Base-by-base conservation (phyloP, 768 basidiomycete genomes). In the Symmetrospora coprosmae region DNA sequence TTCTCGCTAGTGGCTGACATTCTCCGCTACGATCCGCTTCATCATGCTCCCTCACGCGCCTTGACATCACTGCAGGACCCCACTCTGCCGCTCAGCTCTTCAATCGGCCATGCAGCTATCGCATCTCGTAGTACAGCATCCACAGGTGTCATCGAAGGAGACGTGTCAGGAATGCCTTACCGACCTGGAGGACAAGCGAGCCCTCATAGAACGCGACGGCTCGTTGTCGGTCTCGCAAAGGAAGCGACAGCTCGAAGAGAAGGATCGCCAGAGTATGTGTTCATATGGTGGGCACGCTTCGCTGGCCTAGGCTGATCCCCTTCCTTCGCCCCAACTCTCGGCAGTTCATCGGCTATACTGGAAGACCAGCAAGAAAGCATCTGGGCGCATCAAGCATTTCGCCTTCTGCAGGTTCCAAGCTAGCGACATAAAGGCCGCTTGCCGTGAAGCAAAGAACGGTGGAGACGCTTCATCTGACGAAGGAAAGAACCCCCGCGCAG, bases 181-280 rank as follows among this genome's bases (percentile, higher is more conserved):
- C 5, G 23, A 30, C 19, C 11, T 35, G 7, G 23, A 50, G 25
- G 49, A 17, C 30, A 50, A 50, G 25, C 33, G 31, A 19, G 6
- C 23, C 14, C 31, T 34, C 4, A 50, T 50, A 9, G 19, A 31
- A 21, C 33, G 38, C 38, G 49, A 50, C 30, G 38, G 38, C 17
- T 34, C 8, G 17, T 4, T 34, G 28, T 34, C 33, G 19, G 33
- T 34, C 23, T 31, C 28, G 2, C 28, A 31, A 11, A 50, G 33
- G 31, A 30, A 34, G 28, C 23, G 21, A 4, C 31, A 50, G 49
- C 33, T 50, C 13, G 23, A 27, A 19, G 23, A 35, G 19, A 50
- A 50, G 30, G 49, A 50, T 35, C 13, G 49, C 38, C 49, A 50
- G 49, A 50, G 49, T 50, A n/a, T n/a, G n/a, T n/a, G n/a, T n/a